These are phyloP conservation scores for Athelia sp. DNA, from an alignment of 1,284 basidiomycete species.

Conservation along the genomic window DNA sequence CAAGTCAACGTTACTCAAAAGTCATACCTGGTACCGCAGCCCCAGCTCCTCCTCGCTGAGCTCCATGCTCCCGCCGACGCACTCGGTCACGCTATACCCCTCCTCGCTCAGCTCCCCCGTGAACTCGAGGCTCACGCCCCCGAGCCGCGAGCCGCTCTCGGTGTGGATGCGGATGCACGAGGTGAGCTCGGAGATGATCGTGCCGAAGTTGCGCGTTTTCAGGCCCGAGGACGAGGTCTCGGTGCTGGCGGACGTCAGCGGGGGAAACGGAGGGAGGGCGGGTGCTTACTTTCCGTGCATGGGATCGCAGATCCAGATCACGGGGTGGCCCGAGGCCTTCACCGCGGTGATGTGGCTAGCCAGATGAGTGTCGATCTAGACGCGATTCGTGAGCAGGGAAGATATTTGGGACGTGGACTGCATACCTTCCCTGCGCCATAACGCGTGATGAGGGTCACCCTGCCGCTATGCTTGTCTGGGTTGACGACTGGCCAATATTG, in stretches of 20 bases:
- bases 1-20: not conserved
- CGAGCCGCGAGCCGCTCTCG: constrained; percentile 66
- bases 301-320: constrained; percentile 94
- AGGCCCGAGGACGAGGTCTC: constrained; percentile 71
- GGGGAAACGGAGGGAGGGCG: too few relatives aligned
- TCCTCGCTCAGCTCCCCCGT: constrained; percentile 93
- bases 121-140: constrained; percentile 96
- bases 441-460: constrained; percentile 88
- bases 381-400: too few relatives aligned
- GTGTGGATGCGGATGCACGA: constrained; percentile 80
- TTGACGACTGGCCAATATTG: constrained; percentile 65
- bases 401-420: too few relatives aligned
- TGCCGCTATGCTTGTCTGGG: constrained; percentile 76
- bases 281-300: constrained; percentile 91
- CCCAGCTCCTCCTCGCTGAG: constrained; percentile 68
- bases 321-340: constrained; percentile 75
- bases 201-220: constrained; percentile 89
- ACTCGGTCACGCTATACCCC: constrained; percentile 89
- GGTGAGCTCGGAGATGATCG: constrained; percentile 87
- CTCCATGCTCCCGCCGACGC: constrained; percentile 80
- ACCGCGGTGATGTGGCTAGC: constrained; percentile 85
- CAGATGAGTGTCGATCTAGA: constrained; percentile 74
- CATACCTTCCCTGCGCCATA: constrained; percentile 89
- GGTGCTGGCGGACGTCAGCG: constrained; percentile 59
- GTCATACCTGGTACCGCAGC: constrained; percentile 67